Evolutionary conservation across 352 stramenopile genomes (phyloP).

Genomic region (Blastocystis sp.): DNA sequence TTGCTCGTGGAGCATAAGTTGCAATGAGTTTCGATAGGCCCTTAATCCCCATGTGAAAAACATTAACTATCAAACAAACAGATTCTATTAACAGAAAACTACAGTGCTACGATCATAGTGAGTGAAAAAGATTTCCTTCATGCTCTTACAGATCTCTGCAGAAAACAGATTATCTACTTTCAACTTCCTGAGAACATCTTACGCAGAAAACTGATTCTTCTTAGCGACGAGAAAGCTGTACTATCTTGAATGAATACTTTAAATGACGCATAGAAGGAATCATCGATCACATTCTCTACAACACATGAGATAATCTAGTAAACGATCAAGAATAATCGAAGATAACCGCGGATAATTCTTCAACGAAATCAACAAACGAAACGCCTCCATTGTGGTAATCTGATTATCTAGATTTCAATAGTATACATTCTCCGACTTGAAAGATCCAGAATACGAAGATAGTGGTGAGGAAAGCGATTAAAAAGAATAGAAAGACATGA

Average conservation of each 20-base stretch:
- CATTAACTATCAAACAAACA: neutral
- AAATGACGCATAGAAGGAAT: neutral
- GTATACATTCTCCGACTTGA: neutral
- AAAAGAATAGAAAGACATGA: neutral
- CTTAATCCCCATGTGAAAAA: constrained; percentile 93
- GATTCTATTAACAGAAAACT: constrained; percentile 14
- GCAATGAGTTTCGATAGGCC: constrained; percentile 94
- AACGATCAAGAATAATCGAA: neutral
- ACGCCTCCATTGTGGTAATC: constrained; percentile 22
- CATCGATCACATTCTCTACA: neutral
- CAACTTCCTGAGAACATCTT: neutral
- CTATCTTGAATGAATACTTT: constrained; percentile 52
- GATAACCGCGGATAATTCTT: constrained; percentile 42
- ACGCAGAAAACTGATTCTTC: constrained; percentile 22
- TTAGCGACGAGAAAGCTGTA: neutral
- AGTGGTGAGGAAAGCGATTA: constrained; percentile 2
- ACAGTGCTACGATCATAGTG: constrained; percentile 21
- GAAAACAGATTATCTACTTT: constrained; percentile 20
- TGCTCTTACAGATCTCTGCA: neutral
- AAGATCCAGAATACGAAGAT: neutral
- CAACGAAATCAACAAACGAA: constrained; percentile 2
- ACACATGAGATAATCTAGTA: neutral
- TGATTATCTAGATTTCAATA: neutral
- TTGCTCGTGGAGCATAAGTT: constrained; percentile 88
- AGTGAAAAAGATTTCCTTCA: constrained; percentile 50